Percentiles rank a stretch among this genome's conserved stretches.
phyloP scores from a whole-genome alignment of 2,329 filamentous ascomycete genomes.

The Botrytis fabae region DNA sequence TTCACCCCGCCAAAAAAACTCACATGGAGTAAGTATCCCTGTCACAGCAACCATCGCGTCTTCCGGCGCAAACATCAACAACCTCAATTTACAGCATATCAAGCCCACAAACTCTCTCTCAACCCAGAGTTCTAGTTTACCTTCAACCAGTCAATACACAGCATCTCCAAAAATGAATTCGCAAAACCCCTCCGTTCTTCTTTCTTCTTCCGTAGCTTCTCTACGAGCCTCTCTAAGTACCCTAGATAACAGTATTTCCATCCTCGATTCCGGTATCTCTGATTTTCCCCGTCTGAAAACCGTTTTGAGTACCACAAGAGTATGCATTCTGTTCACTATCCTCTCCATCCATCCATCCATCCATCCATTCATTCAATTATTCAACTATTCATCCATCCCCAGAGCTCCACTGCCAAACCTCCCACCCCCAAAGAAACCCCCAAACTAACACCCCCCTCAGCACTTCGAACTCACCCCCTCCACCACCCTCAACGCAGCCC shows the following conservation, averaged over 20 bases:
- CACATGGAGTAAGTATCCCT: not conserved
- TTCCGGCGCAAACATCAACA: not conserved
- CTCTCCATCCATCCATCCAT: not conserved
- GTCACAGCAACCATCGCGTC: conserved; percentile 6
- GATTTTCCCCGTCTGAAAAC: conserved; percentile 43
- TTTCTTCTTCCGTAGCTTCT: conserved; percentile 36
- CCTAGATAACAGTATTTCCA: conserved; percentile 43
- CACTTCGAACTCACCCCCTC: conserved; percentile 74
- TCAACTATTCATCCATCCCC: too few relatives aligned
- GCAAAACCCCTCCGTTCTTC: conserved; percentile 21
- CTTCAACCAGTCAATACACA: not conserved
- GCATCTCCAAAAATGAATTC: not conserved
- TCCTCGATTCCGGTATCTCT: conserved; percentile 42
- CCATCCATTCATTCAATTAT: not conserved
- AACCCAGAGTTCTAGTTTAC: not conserved
- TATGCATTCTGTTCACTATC: conserved; percentile 28
- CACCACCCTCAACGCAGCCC: conserved; percentile 61
- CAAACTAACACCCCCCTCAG: conserved; percentile 43
- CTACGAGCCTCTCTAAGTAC: conserved; percentile 43
- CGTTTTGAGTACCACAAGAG: conserved; percentile 42
- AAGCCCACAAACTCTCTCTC: not conserved
- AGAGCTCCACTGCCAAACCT: too few relatives aligned
- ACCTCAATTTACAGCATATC: not conserved
- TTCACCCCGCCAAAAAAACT: conserved; percentile 5
- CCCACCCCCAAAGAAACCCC: too few relatives aligned